Base-by-base conservation (phyloP, 768 basidiomycete species). In the Lyophyllum semitale region DNA sequence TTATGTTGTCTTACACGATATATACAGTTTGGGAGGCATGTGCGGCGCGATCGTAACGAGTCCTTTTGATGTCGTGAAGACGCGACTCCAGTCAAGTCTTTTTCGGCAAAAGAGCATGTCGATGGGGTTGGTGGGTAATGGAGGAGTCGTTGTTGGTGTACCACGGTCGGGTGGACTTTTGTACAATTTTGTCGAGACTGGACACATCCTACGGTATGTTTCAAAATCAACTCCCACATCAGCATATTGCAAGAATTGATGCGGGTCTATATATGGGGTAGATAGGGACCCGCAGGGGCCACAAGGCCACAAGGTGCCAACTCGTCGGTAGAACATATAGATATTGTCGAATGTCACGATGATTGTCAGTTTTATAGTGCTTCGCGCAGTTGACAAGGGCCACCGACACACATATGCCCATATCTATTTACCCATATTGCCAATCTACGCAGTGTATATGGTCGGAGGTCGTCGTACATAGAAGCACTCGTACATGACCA, bases 11-110 rank as follows among this genome's bases (percentile, higher is more conserved):
- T 18, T 38, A 55, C 18, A 57, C 23, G 4, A 27, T 18, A n/a
- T 8, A 4, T 26, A 51, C 52, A 98, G 96, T 20, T 76, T 98
- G n/a, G 97, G 96, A 23, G 97, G 95, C 37, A 96, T 98, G 95
- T 93, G 93, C 66, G 97, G 96, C 30, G 95, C 95, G 17, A 89
- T 97, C 55, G 88, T 98, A 3, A 99, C 97, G 0, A 94, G 93
- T 41, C 96, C 97, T 0, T 96, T 99, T 63, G 97, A 99, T 71
- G 94, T 99, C 29, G 95, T 98, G 59, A 98, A 98, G 76, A 99
- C 97, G 40, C 88, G 97, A 3, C 77, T 98, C 7, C 97, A 99
- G 73, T 96, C 94, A 2, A 87, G 87, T 71, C 75, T 98, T 20
- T 97, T 95, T 54, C 71, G 71, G 1, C 69, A 72, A 61, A 77